Evolutionary conservation across 1,284 basidiomycete species (phyloP).

Genomic region (Caloboletus firmus): DNA sequence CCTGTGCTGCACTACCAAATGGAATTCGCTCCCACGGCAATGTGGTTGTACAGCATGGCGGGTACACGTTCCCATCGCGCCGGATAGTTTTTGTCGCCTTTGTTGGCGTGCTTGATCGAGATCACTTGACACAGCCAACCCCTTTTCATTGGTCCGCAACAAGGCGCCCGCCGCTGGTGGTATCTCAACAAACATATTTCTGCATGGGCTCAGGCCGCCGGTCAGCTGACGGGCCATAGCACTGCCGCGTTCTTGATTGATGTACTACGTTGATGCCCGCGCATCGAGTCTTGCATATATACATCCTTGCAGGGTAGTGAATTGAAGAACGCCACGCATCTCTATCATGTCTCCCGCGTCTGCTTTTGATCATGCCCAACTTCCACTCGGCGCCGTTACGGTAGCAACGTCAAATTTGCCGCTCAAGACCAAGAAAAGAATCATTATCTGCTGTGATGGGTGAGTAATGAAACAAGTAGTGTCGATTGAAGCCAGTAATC

Average conservation of each 20-base stretch:
- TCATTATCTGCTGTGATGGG: constrained; percentile 74
- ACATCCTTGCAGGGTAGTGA: neutral
- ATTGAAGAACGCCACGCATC: neutral
- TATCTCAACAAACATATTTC: neutral
- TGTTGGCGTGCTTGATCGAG: neutral
- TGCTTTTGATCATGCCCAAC: neutral
- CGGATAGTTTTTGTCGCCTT: neutral
- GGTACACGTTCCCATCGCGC: too few relatives aligned
- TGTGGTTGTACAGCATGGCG: neutral
- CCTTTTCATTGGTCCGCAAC: neutral
- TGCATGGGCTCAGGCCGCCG: too few relatives aligned
- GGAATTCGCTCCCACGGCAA: neutral
- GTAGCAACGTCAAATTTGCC: neutral
- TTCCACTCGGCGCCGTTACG: neutral
- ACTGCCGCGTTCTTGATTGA: neutral
- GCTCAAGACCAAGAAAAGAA: constrained; percentile 48
- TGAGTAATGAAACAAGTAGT: constrained; percentile 29
- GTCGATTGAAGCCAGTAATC: neutral
- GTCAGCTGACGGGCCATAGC: neutral
- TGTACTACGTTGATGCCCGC: constrained; percentile 1
- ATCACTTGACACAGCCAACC: neutral
- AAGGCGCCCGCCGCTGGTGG: neutral
- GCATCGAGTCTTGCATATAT: constrained; percentile 21
- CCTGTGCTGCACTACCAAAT: neutral
- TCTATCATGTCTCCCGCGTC: constrained; percentile 16